These are phyloP conservation scores for Yamadazyma oceani DNA, from an alignment of 1,139 yeast species.

Conservation along the genomic window DNA sequence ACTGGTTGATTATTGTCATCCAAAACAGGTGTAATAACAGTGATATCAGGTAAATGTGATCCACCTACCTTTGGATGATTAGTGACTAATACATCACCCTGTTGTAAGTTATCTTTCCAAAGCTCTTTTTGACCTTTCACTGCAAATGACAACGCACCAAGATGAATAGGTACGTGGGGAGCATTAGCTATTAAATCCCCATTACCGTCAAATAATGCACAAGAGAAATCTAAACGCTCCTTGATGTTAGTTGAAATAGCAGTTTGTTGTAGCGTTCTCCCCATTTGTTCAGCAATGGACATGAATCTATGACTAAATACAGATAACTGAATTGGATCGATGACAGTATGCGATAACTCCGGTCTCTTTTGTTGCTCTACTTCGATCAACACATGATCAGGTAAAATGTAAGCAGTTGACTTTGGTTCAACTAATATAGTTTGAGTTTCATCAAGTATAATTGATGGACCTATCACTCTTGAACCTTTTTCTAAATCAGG, in stretches of 20 bases:
- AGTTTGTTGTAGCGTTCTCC: slow-evolving; percentile 74
- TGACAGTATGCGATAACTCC: slow-evolving; percentile 16
- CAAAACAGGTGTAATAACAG: slow-evolving; percentile 68
- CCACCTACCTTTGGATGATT: slow-evolving; percentile 85
- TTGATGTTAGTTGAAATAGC: slow-evolving; percentile 85
- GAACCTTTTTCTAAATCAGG: slow-evolving; percentile 54
- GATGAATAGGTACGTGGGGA: slow-evolving; percentile 84
- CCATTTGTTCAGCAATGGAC: slow-evolving; percentile 92
- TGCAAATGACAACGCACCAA: slow-evolving; percentile 89
- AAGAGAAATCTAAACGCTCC: slow-evolving; percentile 80
- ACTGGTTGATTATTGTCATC: slow-evolving; percentile 31
- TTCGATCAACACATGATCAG: slow-evolving; percentile 36
- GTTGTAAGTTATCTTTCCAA: slow-evolving; percentile 60
- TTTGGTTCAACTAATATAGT: slow-evolving; percentile 78
- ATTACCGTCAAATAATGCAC: slow-evolving; percentile 73
- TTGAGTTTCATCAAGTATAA: slow-evolving; percentile 83
- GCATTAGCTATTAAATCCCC: slow-evolving; percentile 86
- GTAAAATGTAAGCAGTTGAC: slow-evolving; percentile 61
- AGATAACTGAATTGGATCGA: slow-evolving; percentile 72
- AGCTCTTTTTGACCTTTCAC: slow-evolving; percentile 63
- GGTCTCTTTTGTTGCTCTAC: slow-evolving; percentile 16
- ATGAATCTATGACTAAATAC: slow-evolving; percentile 83
- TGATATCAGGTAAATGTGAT: slow-evolving; percentile 80
- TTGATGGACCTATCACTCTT: slow-evolving; percentile 70
- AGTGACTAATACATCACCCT: slow-evolving; percentile 75